Evolutionary conservation across 805 yeast species (phyloP), one percentile per base, ranked within the genome.

Genomic region (Cyberlindnera americana): DNA sequence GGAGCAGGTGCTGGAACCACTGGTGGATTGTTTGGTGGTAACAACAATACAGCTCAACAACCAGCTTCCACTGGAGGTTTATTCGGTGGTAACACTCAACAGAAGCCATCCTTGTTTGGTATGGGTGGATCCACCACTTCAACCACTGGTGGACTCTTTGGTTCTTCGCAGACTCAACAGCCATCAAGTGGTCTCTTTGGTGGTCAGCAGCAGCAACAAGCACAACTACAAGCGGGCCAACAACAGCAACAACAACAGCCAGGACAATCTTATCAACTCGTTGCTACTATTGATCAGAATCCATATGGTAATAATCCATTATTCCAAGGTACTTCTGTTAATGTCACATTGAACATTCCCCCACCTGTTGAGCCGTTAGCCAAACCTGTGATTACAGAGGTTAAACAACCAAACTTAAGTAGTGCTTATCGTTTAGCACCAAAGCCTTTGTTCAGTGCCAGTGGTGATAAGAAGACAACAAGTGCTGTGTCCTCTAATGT

Each of bases 291-390:
- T 38, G 68, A 65, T 41, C 69, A 70, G 43, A 77, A 83, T 56
- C 96, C 96, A 31, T 90, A 86, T 57, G 95, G 96, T 2, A 72
- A 77, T 34, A 81, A 81, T 51, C 84, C 89, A 6, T 66, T 90
- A 37, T 87, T 85, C 51, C 60, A 57, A 30, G 51, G 60, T 21
- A 59, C 60, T 23, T 54, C 62, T n/a, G 65, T 64, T 9, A 51
- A 54, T 21, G 56, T 66, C 13, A 64, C 70, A 6, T 37, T 64
- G 17, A 58, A 63, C 19, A 65, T 72, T 4, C 56, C 54, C 31
- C 62, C 67, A 11, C 54, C 64, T 11, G 47, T 56, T 16, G 69
- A 67, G 29, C 71, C 76, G 9, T 63, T 74, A 7, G 71, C 76
- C 12, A 73, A 71, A 19, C 78, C 82, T 6, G 51, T 75, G 17